These are phyloP conservation scores for Hippophae tibetana DNA, from an alignment of 306 rosid genomes.

Conservation along the genomic window DNA sequence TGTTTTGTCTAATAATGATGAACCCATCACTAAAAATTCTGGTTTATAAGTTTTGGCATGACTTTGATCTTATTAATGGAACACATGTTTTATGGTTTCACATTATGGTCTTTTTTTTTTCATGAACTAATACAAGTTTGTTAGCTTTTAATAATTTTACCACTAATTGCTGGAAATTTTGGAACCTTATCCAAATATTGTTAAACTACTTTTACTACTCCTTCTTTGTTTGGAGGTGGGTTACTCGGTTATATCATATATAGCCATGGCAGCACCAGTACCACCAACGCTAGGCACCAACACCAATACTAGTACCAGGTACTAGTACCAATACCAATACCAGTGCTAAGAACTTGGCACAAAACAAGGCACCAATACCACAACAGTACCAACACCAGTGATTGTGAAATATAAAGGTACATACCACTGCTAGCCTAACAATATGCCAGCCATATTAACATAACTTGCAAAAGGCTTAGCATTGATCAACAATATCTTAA, in stretches of 20 bases:
- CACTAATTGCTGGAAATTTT: constrained; percentile 48
- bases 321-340: too few relatives aligned
- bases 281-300: too few relatives aligned
- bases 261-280: background rate
- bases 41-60: background rate
- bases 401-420: too few relatives aligned
- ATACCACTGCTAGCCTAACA: too few relatives aligned
- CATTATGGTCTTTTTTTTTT: background rate
- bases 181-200: constrained; percentile 56
- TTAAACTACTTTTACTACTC: constrained; percentile 54
- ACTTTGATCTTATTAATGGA: background rate
- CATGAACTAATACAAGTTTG: background rate
- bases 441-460: too few relatives aligned
- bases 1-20: background rate
- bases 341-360: too few relatives aligned
- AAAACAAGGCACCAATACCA: too few relatives aligned
- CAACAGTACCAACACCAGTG: too few relatives aligned
- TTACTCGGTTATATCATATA: constrained; percentile 87
- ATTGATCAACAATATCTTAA: too few relatives aligned
- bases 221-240: constrained; percentile 85
- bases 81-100: too few relatives aligned
- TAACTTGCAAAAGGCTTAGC: too few relatives aligned
- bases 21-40: background rate
- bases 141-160: constrained; percentile 15
- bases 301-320: too few relatives aligned